Percentiles rank a stretch among this genome's conserved stretches.
Evolutionary conservation across 768 basidiomycete species (phyloP).

Genomic region (Tulasnella calospora): DNA sequence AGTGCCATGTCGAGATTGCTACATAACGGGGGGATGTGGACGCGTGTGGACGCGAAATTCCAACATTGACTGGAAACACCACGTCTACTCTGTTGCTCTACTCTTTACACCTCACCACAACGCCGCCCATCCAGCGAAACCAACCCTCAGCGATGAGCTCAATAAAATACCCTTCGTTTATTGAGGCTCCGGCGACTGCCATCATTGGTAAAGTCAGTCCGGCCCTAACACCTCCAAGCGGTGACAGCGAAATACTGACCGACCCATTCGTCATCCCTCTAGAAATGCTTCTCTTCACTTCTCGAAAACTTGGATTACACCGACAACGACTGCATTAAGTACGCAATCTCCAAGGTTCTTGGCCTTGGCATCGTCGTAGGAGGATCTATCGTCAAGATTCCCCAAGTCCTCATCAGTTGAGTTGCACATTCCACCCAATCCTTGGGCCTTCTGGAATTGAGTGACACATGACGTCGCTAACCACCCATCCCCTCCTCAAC

Average conservation of each 20-base stretch:
- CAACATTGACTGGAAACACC: too few relatives aligned
- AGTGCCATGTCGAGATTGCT: too few relatives aligned
- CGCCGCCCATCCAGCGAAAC: not conserved
- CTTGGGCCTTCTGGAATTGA: constrained; percentile 5
- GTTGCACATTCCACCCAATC: constrained; percentile 34
- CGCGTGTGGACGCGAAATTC: too few relatives aligned
- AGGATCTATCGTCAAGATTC: constrained; percentile 93
- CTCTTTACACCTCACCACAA: not conserved
- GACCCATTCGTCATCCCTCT: constrained; percentile 14
- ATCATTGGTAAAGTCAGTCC: constrained; percentile 70
- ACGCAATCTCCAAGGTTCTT: constrained; percentile 84
- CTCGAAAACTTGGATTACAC: constrained; percentile 76
- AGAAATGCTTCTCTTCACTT: constrained; percentile 89
- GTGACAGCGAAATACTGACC: not conserved
- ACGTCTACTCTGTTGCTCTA: too few relatives aligned
- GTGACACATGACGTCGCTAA: constrained; percentile 13
- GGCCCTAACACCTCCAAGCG: not conserved
- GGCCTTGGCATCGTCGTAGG: constrained; percentile 90
- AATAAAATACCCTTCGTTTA: constrained; percentile 71
- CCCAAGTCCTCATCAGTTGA: constrained; percentile 79
- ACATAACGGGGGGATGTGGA: too few relatives aligned
- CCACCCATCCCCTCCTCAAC: not conserved
- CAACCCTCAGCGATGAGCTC: constrained; percentile 6
- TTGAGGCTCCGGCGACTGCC: constrained; percentile 73
- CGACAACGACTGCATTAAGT: constrained; percentile 82